Conservation (phyloP, 106 monocot species). For the Dioscorea alata region DNA sequence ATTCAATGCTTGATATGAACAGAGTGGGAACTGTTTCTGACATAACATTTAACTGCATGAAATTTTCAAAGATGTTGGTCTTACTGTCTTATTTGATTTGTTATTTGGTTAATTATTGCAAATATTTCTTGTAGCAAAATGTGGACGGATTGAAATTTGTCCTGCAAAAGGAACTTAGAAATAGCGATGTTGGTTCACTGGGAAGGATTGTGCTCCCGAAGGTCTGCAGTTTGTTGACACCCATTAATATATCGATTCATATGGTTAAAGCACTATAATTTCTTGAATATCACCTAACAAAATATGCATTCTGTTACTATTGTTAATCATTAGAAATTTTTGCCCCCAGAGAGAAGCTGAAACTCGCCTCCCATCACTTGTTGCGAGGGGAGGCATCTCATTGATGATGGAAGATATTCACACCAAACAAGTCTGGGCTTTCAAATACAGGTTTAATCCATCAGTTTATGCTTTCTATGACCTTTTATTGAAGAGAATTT, state of each 20-base stretch:
- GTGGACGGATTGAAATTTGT: slow-evolving; percentile 55
- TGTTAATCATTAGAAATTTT: not conserved
- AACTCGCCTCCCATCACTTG: slow-evolving; percentile 59
- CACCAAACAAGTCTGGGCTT: slow-evolving; percentile 63
- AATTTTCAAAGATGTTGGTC: no score
- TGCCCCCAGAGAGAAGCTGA: slow-evolving; percentile 81
- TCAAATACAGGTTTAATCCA: slow-evolving; percentile 70
- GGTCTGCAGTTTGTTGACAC: slow-evolving; percentile 19
- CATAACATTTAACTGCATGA: slow-evolving; percentile 9
- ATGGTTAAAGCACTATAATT: not conserved
- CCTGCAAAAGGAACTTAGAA: slow-evolving; percentile 74
- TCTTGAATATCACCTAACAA: not conserved
- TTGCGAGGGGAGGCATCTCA: slow-evolving; percentile 49
- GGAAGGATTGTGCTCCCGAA: slow-evolving; percentile 93
- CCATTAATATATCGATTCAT: not conserved
- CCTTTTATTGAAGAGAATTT: not conserved
- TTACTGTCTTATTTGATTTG: not conserved
- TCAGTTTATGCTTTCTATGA: not conserved
- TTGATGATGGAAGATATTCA: slow-evolving; percentile 74
- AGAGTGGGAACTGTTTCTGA: slow-evolving; percentile 6
- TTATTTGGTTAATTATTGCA: not conserved
- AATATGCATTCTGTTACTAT: not conserved
- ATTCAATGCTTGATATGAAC: slow-evolving; percentile 8
- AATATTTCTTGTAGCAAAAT: slow-evolving; percentile 20
- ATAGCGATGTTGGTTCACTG: slow-evolving; percentile 78